Evolutionary conservation across 2,329 filamentous ascomycete species (phyloP), one percentile per base, ranked within the genome.

Genomic region (Colletotrichum australisinense): DNA sequence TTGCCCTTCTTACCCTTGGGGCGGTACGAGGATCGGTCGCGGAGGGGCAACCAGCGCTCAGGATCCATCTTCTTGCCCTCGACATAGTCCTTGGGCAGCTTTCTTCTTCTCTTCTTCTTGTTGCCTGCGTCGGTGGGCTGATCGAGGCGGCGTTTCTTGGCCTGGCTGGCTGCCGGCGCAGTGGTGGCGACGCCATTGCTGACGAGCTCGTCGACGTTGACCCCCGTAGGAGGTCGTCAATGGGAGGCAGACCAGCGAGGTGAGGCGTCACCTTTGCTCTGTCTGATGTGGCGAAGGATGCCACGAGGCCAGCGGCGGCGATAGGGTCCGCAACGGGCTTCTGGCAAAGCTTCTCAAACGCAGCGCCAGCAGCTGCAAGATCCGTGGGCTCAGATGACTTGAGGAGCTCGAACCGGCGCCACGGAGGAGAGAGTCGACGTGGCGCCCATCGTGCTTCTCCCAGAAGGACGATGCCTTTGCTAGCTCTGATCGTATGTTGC

Each of bases 1-100:
- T 95, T 96, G 68, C 94, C 94, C 88, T 98, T 97, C 86, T 93
- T 95, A 6, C 95, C 95, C 86, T 97, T 98, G 8, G 95, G 95
- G 60, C 93, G 88, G 83, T 98, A 99, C 53, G 91, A 94, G 77
- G 94, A 97, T 70, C 97, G 90, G 81, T 99, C 97, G 65, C 93
- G 92, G 78, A 98, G 87, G 14, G 97, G 96, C 73, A 99, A 84
- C 97, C 97, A 99, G 75, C 97, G 89, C 84, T 99, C 97, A 0
- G 95, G 92, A 82, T 99, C 97, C 42, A 94, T 90, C 76, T 91
- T 92, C 86, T 95, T 97, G 77, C 88, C 90, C 65, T 94, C 89
- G 72, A 95, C 94, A 79, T 91, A 94, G 78, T 92, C 89, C 83
- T 94, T 94, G 38, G 93, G 93, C 78, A 94, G 86, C 77, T 90